Base-by-base conservation (phyloP, 352 stramenopile species). In the Globisporangium paroecandrum region DNA sequence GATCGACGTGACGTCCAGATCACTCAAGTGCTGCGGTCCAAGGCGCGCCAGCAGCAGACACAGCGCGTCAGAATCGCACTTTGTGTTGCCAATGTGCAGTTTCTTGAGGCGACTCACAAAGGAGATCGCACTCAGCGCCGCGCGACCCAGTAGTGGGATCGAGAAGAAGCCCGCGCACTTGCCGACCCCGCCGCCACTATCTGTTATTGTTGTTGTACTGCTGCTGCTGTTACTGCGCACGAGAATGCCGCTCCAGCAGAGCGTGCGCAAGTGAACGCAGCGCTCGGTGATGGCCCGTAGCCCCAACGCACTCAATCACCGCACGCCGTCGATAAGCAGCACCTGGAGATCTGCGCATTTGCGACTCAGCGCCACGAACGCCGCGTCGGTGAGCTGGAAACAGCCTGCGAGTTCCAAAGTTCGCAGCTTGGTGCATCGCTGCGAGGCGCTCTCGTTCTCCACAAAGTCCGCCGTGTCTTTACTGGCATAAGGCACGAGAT, bases 321-420 rank as follows among this genome's bases (percentile, higher is more conserved):
- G 77, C 4, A 94, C 74, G 0, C 87, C 87, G 43, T 92, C 79
- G 0, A 92, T 59, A n/a, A 78, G 59, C 22, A 94, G 61, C n/a
- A 65, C 73, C 25, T 75, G 56, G 4, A 94, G 77, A 15, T 69
- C 61, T 4, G 57, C 1, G 25, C 87, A 93, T 10, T 73, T 62
- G 1, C 64, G 36, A 0, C 74, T 81, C 9, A 94, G 54, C 0
- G 71, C 66, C 12, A 58, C 66, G 29, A 91, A 60, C 1, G 79
- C 77, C 43, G 63, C 74, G 62, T 77, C 82, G 5, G 83, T 93
- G 57, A 94, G 62, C 47, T 75, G 82, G 61, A 86, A 89, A 61
- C 87, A 94, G 24, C 85, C 87, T 8, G 80, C 73, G 47, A 94
- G 69, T 15, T 94, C 82, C 13, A 94, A 65, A 15, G 43, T 75